These are phyloP conservation scores for Acanthamoeba castellanii DNA, from an alignment of 208 protist genomes.

Conservation along the genomic window DNA sequence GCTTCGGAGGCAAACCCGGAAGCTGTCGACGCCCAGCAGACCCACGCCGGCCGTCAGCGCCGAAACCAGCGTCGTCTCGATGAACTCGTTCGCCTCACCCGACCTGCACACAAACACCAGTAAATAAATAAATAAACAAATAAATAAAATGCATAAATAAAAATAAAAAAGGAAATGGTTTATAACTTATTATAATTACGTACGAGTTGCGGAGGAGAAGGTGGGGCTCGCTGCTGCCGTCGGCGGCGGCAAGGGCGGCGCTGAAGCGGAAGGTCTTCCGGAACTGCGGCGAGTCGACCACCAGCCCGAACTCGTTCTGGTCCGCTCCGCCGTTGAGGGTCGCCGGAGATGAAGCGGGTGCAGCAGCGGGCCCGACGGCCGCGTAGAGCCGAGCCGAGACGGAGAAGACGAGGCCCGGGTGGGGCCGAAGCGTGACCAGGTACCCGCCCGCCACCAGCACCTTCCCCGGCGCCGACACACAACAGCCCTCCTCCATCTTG, in stretches of 20 bases:
- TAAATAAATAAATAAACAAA: background rate
- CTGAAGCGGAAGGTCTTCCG: conserved; percentile 23
- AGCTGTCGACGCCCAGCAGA: background rate
- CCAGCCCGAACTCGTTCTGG: background rate
- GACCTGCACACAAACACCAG: background rate
- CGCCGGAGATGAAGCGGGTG: background rate
- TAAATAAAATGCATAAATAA: background rate
- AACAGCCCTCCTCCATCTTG: background rate
- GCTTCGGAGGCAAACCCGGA: background rate
- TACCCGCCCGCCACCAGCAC: conserved; percentile 97
- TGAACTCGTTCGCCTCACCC: conserved; percentile 29
- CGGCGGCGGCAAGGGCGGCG: background rate
- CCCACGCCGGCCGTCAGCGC: conserved; percentile 17
- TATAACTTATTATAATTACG: background rate
- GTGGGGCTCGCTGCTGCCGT: background rate
- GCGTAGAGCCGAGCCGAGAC: conserved; percentile 93
- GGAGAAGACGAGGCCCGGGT: conserved; percentile 95
- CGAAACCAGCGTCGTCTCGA: conserved; percentile 2
- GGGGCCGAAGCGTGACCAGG: conserved; percentile 93
- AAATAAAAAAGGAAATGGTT: background rate
- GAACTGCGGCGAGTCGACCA: conserved; percentile 65
- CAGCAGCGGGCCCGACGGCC: conserved; percentile 66
- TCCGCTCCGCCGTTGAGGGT: background rate
- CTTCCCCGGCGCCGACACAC: conserved; percentile 93
- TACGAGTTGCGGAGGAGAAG: conserved; percentile 44